Conservation (phyloP, 768 basidiomycete species). For the Tulasnella sp. region DNA sequence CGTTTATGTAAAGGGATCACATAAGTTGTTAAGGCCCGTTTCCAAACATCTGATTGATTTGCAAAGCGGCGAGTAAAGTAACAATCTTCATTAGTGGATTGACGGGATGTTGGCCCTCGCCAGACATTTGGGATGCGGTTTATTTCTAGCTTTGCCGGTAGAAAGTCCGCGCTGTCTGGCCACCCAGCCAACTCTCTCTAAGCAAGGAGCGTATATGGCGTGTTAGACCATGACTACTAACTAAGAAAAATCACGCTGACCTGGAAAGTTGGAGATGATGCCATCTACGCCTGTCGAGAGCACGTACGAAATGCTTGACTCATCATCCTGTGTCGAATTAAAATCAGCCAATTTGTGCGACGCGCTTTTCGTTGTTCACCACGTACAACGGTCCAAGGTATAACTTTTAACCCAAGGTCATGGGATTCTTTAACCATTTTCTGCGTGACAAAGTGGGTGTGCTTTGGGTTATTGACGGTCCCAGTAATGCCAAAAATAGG, state of each 20-base stretch:
- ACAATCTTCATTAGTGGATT: no score
- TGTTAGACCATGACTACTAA: no score
- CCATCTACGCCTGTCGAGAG: background rate
- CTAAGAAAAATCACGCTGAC: background rate
- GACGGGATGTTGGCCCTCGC: no score
- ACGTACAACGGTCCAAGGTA: slow-evolving; percentile 53
- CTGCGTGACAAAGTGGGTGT: slow-evolving; percentile 46
- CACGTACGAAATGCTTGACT: background rate
- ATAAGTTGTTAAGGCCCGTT: no score
- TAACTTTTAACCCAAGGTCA: slow-evolving; percentile 44
- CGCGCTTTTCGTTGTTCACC: background rate
- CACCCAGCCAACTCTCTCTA: no score
- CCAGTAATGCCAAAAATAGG: slow-evolving; percentile 26
- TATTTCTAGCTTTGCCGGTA: no score
- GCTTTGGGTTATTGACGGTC: slow-evolving; percentile 25
- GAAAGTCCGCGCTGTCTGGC: no score
- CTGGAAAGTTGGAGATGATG: slow-evolving; percentile 1
- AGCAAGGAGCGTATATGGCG: no score
- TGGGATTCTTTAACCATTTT: slow-evolving; percentile 60
- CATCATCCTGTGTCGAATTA: background rate
- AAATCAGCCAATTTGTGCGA: background rate
- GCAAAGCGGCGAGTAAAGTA: no score
- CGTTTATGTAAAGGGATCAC: no score
- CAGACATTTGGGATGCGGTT: no score
- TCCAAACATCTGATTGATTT: no score